These are phyloP conservation scores for Echium plantagineum DNA, from an alignment of 257 asterid genomes.

Conservation along the genomic window DNA sequence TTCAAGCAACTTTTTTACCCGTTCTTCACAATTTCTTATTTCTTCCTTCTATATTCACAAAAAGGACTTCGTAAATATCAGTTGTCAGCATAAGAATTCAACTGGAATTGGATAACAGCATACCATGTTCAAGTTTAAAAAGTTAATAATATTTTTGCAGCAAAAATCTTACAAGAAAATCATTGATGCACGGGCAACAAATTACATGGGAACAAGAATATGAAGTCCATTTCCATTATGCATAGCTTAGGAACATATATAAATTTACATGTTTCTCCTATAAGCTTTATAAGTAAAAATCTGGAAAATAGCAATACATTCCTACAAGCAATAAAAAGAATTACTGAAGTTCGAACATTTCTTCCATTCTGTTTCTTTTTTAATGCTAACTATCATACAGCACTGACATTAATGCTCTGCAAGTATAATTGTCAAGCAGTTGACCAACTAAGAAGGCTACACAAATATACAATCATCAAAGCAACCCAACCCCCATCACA, in stretches of 20 bases:
- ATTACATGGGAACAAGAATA: neutral
- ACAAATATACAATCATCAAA: too few relatives aligned
- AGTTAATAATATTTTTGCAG: neutral
- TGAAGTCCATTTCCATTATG: neutral
- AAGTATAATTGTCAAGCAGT: neutral
- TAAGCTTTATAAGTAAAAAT: neutral
- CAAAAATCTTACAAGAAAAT: neutral
- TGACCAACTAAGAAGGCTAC: neutral
- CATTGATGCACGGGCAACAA: neutral
- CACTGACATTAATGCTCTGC: neutral
- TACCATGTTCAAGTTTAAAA: neutral
- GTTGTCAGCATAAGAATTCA: neutral
- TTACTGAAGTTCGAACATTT: neutral
- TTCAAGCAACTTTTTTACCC: constrained; percentile 85
- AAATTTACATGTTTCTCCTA: neutral
- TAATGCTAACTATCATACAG: neutral
- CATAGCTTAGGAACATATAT: neutral
- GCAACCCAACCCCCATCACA: too few relatives aligned
- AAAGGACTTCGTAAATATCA: constrained; percentile 8
- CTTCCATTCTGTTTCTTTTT: neutral
- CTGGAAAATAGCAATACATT: neutral
- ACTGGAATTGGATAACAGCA: neutral
- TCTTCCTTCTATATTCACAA: constrained; percentile 69
- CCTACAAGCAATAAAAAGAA: too few relatives aligned
- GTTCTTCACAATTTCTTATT: constrained; percentile 64